Percentiles rank a stretch among this genome's conserved stretches.
These are phyloP conservation scores for Kwoniella pini DNA, from an alignment of 768 basidiomycete genomes.

Conservation along the genomic window DNA sequence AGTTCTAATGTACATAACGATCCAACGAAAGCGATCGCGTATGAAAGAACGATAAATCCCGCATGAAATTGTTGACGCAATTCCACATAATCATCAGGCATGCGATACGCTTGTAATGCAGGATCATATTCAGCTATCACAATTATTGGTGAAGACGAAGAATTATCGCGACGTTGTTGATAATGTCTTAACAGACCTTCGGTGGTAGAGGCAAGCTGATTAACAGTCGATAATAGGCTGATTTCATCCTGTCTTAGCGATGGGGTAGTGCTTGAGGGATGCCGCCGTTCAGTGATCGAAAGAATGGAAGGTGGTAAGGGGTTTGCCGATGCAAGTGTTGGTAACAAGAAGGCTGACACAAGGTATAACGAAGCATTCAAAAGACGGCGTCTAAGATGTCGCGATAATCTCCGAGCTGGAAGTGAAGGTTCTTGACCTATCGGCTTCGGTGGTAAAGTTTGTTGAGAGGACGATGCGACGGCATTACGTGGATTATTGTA, in stretches of 20 bases:
- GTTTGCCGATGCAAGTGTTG: constrained; percentile 31
- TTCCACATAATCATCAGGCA: constrained; percentile 41
- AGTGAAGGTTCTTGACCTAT: background rate
- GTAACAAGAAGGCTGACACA: constrained; percentile 31
- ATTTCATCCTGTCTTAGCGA: background rate
- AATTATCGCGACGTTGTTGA: background rate
- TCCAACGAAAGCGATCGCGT: constrained; percentile 52
- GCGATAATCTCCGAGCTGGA: constrained; percentile 4
- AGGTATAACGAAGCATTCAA: constrained; percentile 4
- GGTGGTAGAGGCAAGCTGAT: constrained; percentile 1
- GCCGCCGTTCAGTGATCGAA: background rate
- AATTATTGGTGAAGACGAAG: background rate
- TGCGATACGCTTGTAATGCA: constrained; percentile 1
- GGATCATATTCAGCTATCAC: constrained; percentile 8
- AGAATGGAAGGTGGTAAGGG: constrained; percentile 12
- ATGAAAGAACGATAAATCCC: constrained; percentile 53
- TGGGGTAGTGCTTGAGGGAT: background rate
- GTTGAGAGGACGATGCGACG: constrained; percentile 16
- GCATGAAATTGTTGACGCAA: constrained; percentile 46
- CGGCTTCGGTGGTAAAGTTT: constrained; percentile 8
- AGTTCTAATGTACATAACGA: constrained; percentile 54
- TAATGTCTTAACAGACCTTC: background rate
- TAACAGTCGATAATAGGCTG: background rate
- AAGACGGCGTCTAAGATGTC: constrained; percentile 5
- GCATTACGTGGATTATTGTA: background rate